phyloP scores from a whole-genome alignment of 2,329 filamentous ascomycete species.

The Ambrosiella cleistominuta region DNA sequence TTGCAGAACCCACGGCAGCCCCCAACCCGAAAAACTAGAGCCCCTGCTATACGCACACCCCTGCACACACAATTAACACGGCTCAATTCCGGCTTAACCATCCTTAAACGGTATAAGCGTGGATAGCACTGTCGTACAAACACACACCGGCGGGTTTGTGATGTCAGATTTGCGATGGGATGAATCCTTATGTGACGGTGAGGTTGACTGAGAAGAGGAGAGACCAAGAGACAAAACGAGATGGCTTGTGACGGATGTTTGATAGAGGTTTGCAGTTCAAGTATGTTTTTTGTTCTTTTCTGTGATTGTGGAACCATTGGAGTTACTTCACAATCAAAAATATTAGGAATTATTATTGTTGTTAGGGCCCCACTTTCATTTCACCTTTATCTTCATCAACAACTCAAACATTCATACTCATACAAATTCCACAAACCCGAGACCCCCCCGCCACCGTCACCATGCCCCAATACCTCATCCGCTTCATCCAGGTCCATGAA shows the following conservation, averaged over 20 bases:
- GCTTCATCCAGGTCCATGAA: constrained; percentile 79
- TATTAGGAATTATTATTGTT: too few relatives aligned
- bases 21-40: neutral
- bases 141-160: neutral
- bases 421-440: neutral
- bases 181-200: neutral
- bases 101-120: neutral
- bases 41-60: neutral
- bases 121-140: neutral
- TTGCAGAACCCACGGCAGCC: neutral
- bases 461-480: constrained; percentile 62
- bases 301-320: too few relatives aligned
- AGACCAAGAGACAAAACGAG: too few relatives aligned
- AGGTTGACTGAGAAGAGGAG: neutral
- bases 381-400: neutral
- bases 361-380: too few relatives aligned
- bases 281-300: too few relatives aligned
- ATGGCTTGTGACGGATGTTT: too few relatives aligned
- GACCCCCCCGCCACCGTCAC: neutral
- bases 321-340: too few relatives aligned
- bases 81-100: neutral
- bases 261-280: too few relatives aligned
- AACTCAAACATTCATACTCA: neutral
- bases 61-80: neutral
- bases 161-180: neutral